phyloP scores from a whole-genome alignment of 73 alveolate genomes.

The Symbiodinium pilosum region DNA sequence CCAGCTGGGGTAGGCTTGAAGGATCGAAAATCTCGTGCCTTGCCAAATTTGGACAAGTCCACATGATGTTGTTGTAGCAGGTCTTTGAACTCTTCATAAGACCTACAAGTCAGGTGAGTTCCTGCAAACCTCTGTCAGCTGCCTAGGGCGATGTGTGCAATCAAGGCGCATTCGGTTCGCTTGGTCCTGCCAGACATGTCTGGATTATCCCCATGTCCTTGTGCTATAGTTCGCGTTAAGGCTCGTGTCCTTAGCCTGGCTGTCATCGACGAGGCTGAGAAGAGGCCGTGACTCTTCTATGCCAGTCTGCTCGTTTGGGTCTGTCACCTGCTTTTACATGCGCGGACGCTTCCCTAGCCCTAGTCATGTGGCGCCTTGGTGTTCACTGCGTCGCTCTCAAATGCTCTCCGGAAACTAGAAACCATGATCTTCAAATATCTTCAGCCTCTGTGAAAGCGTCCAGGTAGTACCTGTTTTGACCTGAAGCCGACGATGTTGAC shows the following conservation, averaged over 20 bases:
- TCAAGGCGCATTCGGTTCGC: background rate
- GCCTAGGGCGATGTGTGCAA: background rate
- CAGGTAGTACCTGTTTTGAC: constrained; percentile 55
- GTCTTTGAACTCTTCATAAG: constrained; percentile 53
- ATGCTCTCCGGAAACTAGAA: too few relatives aligned
- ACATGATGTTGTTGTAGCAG: constrained; percentile 41
- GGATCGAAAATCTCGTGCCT: background rate
- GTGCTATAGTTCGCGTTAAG: too few relatives aligned
- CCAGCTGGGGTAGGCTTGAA: background rate
- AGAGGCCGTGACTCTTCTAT: background rate
- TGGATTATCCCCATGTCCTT: too few relatives aligned
- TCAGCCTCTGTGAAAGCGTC: constrained; percentile 80
- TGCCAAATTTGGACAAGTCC: constrained; percentile 89
- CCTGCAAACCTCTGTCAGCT: background rate
- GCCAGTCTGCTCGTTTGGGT: background rate
- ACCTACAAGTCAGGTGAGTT: constrained; percentile 17
- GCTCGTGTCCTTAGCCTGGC: background rate
- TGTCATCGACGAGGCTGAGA: constrained; percentile 7
- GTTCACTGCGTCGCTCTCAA: too few relatives aligned
- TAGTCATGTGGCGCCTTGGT: too few relatives aligned
- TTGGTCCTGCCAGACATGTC: background rate
- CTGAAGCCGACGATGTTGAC: constrained; percentile 13
- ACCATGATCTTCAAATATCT: too few relatives aligned
- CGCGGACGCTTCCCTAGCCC: background rate
- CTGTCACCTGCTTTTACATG: background rate